phyloP scores from a whole-genome alignment of 2,329 filamentous ascomycete genomes.

The Pseudopyricularia cyperi region DNA sequence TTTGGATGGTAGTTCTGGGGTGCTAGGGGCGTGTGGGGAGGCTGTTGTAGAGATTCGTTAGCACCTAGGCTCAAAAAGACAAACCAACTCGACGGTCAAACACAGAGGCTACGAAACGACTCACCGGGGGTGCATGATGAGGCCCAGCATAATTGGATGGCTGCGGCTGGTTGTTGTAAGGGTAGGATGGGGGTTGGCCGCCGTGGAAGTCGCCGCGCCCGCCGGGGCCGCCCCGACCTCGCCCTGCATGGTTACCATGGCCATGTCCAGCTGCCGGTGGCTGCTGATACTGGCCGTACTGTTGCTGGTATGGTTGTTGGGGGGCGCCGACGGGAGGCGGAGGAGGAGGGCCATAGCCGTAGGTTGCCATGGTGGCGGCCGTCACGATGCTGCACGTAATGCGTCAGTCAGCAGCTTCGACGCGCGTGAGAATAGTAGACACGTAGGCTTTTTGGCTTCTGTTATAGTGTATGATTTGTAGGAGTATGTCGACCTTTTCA shows the following conservation, averaged over 20 bases:
- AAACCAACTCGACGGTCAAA: not conserved
- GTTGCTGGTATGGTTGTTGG: constrained; percentile 17
- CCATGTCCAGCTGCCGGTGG: constrained; percentile 5
- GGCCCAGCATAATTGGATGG: constrained; percentile 12
- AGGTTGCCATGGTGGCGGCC: constrained; percentile 26
- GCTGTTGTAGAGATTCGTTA: constrained; percentile 20
- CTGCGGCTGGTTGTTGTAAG: constrained; percentile 24
- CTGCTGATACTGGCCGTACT: constrained; percentile 24
- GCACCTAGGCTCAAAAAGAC: not conserved
- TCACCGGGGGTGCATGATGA: constrained; percentile 18
- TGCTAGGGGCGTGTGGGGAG: constrained; percentile 34
- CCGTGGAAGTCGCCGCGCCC: constrained; percentile 28
- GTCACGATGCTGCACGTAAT: not conserved
- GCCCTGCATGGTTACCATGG: constrained; percentile 8
- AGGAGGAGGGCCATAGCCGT: constrained; percentile 41
- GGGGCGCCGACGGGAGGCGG: constrained; percentile 25
- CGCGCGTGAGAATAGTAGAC: too few species aligned
- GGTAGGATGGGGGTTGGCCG: constrained; percentile 25
- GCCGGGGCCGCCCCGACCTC: constrained; percentile 24
- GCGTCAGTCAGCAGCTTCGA: too few species aligned
- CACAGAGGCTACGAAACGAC: not conserved
- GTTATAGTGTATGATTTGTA: too few species aligned
- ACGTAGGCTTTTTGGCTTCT: too few species aligned
- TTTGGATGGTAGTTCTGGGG: constrained; percentile 45
- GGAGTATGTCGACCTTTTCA: too few species aligned